Evolutionary conservation across 2,329 filamentous ascomycete species (phyloP), one percentile per base, ranked within the genome.

Genomic region (Domatiomyces globalis): DNA sequence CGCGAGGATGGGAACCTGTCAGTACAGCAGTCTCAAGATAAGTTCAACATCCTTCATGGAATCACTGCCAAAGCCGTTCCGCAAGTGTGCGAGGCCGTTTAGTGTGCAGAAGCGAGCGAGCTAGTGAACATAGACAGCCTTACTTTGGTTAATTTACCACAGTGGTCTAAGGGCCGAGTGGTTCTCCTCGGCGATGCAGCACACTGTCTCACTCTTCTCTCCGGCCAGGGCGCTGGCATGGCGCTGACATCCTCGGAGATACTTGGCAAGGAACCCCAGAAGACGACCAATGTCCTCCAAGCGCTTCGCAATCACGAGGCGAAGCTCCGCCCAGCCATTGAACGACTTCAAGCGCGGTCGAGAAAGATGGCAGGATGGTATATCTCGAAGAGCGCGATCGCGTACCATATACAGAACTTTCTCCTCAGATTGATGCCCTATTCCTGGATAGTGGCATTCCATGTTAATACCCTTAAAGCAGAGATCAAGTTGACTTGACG

Each of bases 171-270:
- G 0, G 72, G 73, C 0, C 71, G 76, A 0, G 69, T 78, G 2
- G 70, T 68, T 1, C 64, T 79, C 0, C 49, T 80, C 0, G 78
- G 78, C 0, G 78, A 82, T 55, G 74, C 79, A 1, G 76, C 65
- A 0, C 74, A 72, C 42, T 54, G 52, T 57, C 74, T 76, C 0
- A 68, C 71, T 0, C 69, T 72, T 0, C 54, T 73, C 4, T 73
- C 71, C 0, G 78, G 77, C 0, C 70, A 74, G 65, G 77, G 77
- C 0, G 77, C 75, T 0, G 73, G 71, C 1, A 58, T 67, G 0
- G 71, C 71, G 0, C 59, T 81, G 0, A 59, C 73, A 0, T 72
- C 72, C 17, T 61, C 62, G 9, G 63, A 63, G 49, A 45, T 62
- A 15, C 54, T 64, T 6, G 60, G 58, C 18, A 57, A 60, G 8